Evolutionary conservation across 495 filamentous ascomycete species (phyloP), one percentile per base, ranked within the genome.

Genomic region (Apiosordaria backusii): DNA sequence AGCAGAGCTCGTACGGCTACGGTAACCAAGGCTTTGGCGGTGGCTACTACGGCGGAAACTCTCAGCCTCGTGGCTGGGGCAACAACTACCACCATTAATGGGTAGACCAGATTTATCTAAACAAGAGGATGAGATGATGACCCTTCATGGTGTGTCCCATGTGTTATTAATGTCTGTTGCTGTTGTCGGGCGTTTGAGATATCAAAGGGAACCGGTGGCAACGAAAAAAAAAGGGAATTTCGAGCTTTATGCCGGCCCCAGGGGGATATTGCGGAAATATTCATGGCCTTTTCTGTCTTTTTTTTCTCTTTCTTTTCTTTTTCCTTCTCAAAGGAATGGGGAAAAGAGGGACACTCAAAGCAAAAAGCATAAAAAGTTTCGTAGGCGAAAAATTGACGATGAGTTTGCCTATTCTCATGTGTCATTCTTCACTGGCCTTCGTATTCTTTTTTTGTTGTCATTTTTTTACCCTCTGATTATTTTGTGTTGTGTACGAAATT

Each of bases 21-120:
- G 84, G 84, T 26, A 84, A 82, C 68, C 82, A 84, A 58, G 82
- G 81, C 60, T 83, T 84, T 55, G 75, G 73, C 40, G 81, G 77
- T 65, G 79, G 71, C 68, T 83, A 81, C 73, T 87, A 87, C 67
- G 84, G 83, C n/a, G 52, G 52, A 6, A 23, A n/a, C 52, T 82
- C 79, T 63, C 76, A 78, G 45, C 79, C 78, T 54, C 80, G 80
- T 52, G 85, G 84, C 61, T 92, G 89, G 87, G 89, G 87, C 69
- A 87, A 85, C 74, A 91, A 91, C 80, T 92, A 92, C 74, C 78
- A 82, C 72, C 82, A 82, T 68, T 58, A 62, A 57, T 27, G 50
- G 57, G 29, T 23, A 55, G 22, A 19, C 6, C 1, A 45, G 10
- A 2, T 15, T 45, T 26, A 52, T 24, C 23, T 24, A 21, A 27